phyloP scores from a whole-genome alignment of 805 yeast genomes.

The Lipomyces spencermartinsiae region DNA sequence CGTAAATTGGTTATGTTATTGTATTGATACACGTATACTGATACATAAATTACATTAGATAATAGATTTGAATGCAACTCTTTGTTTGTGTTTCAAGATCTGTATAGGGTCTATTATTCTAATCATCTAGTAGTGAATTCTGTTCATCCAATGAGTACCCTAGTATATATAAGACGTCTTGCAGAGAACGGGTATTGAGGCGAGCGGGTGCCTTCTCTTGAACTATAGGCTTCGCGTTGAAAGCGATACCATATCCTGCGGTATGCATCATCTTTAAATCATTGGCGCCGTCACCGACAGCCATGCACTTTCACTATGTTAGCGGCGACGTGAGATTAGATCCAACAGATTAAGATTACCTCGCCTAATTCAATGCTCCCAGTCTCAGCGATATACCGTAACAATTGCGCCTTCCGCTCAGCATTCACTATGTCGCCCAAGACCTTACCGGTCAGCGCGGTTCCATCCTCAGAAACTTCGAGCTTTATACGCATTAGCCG shows the following conservation, averaged over 20 bases:
- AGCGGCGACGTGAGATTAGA: not conserved
- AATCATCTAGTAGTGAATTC: conserved; percentile 40
- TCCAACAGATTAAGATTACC: conserved; percentile 5
- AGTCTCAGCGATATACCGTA: conserved; percentile 63
- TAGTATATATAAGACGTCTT: conserved; percentile 78
- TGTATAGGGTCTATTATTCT: not conserved
- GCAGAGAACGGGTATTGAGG: conserved; percentile 73
- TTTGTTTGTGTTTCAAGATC: not conserved
- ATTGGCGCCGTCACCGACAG: conserved; percentile 78
- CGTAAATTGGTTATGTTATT: conserved; percentile 4
- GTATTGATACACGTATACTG: not conserved
- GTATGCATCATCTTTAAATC: conserved; percentile 89
- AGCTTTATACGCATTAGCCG: conserved; percentile 36
- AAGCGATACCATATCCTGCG: conserved; percentile 95
- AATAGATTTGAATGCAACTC: not conserved
- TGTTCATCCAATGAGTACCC: conserved; percentile 72
- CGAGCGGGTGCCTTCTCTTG: conserved; percentile 80
- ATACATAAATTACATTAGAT: not conserved
- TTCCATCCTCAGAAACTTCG: conserved; percentile 52
- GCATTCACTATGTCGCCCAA: conserved; percentile 88
- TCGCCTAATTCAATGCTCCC: conserved; percentile 57
- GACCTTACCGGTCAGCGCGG: conserved; percentile 73
- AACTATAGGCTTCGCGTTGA: conserved; percentile 96
- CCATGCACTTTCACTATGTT: conserved; percentile 25
- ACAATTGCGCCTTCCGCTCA: conserved; percentile 73